Evolutionary conservation across 2,329 filamentous ascomycete species (phyloP), one percentile per base, ranked within the genome.

Genomic region (Aureobasidium sp.): DNA sequence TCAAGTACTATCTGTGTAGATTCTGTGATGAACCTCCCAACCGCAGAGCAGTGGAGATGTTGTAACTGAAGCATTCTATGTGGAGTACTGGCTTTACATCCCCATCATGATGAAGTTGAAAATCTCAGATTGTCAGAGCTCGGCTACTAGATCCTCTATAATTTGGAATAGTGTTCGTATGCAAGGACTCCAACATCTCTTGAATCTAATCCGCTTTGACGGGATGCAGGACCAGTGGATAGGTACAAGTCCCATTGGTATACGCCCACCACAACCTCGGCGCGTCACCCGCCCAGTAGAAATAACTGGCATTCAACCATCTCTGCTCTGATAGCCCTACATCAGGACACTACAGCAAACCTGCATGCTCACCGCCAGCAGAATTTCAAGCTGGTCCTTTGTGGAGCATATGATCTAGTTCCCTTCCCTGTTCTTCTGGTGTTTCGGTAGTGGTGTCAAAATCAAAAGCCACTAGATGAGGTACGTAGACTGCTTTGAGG

Each of bases 291-390:
- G 31, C 20, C 49, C 49, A 53, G 12, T 53, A 53, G 34, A 53
- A 53, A n/a, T 53, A 53, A 53, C 49, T 53, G 17, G 49, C 49
- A 39, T 14, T 36, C 36, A 53, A 20, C 49, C 49, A 53, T 14
- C 15, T 22, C 7, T 37, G 49, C n/a, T 53, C 49, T 9, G 49
- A 20, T 20, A 53, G 9, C 15, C 49, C 49, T 25, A 53, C 14
- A 39, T 53, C 49, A 17, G 31, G 11, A 27, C 49, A 53, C 49
- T 34, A 53, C 6, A 53, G 11, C 34, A 53, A 17, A 3, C 49
- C 49, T 1, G 49, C 49, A 39, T 53, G 49, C 31, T 53, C 49
- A 17, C 49, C 49, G 9, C 49, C 49, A 39, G 49, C 49, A 39
- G 20, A 20, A n/a, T 53, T 53, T 34, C 49, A 53, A 22, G 31